A percentile compares a stretch with the other conserved stretches of the same genome.
These are phyloP conservation scores for Geotrichum klebahnii DNA, from an alignment of 1,139 yeast genomes.

Conservation along the genomic window DNA sequence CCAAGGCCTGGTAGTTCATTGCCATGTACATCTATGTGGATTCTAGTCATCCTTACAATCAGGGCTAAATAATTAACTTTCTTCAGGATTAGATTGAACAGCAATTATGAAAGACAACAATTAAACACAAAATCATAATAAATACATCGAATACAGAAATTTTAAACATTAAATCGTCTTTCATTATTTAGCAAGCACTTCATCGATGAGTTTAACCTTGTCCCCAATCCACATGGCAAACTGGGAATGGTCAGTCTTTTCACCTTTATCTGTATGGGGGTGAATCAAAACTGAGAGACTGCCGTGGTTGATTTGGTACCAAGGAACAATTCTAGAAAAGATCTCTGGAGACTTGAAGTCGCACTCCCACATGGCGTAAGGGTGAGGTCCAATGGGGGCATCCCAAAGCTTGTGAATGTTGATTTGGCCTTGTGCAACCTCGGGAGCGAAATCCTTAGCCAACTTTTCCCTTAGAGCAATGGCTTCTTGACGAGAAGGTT, in stretches of 20 bases:
- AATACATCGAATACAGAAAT: background rate
- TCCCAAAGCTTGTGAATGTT: slow-evolving; percentile 50
- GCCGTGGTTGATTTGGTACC: slow-evolving; percentile 52
- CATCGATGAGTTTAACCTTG: slow-evolving; percentile 33
- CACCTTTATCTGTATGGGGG: slow-evolving; percentile 45
- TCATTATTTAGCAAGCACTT: slow-evolving; percentile 15
- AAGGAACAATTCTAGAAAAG: slow-evolving; percentile 38
- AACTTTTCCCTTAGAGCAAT: slow-evolving; percentile 44
- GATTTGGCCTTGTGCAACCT: slow-evolving; percentile 44
- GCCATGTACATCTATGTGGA: no score
- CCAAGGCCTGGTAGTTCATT: no score
- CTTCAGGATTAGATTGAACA: no score
- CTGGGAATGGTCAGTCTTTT: slow-evolving; percentile 48
- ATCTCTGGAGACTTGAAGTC: slow-evolving; percentile 40
- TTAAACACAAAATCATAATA: background rate
- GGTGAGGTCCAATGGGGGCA: slow-evolving; percentile 56
- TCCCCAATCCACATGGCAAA: slow-evolving; percentile 54
- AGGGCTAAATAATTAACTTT: no score
- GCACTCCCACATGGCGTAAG: slow-evolving; percentile 44
- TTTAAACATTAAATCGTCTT: background rate
- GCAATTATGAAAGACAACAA: no score
- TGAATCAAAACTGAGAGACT: slow-evolving; percentile 51
- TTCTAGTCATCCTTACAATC: no score
- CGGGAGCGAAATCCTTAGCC: slow-evolving; percentile 45
- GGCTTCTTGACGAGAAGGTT: slow-evolving; percentile 42